Evolutionary conservation across 163 green algal species (phyloP).

Genomic region (Prototheca wickerhamii): DNA sequence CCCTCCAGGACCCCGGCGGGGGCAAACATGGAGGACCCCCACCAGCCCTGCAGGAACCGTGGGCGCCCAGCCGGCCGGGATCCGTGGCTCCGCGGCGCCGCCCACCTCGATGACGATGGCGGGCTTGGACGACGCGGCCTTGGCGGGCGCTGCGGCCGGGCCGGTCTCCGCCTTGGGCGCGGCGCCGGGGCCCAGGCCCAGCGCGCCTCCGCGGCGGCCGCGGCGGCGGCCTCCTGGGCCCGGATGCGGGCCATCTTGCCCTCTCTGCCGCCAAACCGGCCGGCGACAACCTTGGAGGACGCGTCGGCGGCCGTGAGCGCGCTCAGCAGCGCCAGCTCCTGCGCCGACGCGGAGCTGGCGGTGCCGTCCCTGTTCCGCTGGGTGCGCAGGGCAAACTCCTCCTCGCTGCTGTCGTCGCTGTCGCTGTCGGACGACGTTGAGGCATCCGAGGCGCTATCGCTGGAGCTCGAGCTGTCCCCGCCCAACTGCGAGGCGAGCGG

Average conservation of each 20-base stretch:
- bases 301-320: conserved; percentile 48
- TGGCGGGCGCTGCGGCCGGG: conserved; percentile 13
- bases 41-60: conserved; percentile 12
- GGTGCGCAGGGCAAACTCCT: not conserved
- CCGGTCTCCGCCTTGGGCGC: conserved; percentile 22
- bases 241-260: conserved; percentile 75
- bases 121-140: not conserved
- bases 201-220: no score
- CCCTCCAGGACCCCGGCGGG: not conserved
- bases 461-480: conserved; percentile 1
- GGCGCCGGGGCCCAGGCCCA: no score
- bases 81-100: not conserved
- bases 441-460: not conserved
- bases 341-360: conserved; percentile 31
- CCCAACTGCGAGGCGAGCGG: not conserved
- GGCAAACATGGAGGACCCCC: not conserved
- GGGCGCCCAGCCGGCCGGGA: conserved; percentile 3
- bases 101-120: not conserved
- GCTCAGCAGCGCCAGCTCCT: conserved; percentile 53
- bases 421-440: conserved; percentile 15
- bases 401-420: not conserved
- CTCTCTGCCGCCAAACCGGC: conserved; percentile 56
- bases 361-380: conserved; percentile 59
- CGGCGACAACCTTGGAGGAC: conserved; percentile 17
- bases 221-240: conserved; percentile 45